Conservation (phyloP, 305 asterid genomes). For the Andrographis paniculata region DNA sequence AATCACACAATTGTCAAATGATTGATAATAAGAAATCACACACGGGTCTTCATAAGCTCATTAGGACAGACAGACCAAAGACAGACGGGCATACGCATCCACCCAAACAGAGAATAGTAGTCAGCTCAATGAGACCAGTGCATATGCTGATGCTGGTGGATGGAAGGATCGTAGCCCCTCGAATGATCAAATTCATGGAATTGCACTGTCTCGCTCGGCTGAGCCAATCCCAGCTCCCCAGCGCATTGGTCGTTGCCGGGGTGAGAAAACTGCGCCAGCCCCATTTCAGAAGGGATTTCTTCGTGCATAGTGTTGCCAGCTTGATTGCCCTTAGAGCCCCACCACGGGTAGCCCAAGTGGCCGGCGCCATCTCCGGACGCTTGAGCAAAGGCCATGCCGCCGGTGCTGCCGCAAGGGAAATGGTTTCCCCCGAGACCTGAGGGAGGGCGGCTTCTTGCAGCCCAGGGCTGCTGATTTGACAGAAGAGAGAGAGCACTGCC, state of each 20-base stretch:
- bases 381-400: conserved; percentile 19
- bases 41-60: too few species aligned
- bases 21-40: too few species aligned
- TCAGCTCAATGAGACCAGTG: conserved; percentile 60
- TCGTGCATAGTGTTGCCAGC: conserved; percentile 28
- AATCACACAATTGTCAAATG: background rate
- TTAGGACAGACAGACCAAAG: too few species aligned
- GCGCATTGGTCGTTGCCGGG: conserved; percentile 27
- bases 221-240: conserved; percentile 51
- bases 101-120: background rate
- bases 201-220: conserved; percentile 38
- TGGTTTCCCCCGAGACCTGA: conserved; percentile 39
- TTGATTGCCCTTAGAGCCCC: conserved; percentile 43
- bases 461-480: conserved; percentile 88
- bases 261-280: conserved; percentile 40
- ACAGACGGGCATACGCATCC: conserved; percentile 1
- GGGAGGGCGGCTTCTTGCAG: conserved; percentile 42
- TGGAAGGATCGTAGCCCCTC: conserved; percentile 52
- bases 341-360: conserved; percentile 34
- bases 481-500: conserved; percentile 97
- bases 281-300: conserved; percentile 48
- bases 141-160: conserved; percentile 56
- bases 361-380: conserved; percentile 24
- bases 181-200: conserved; percentile 46
- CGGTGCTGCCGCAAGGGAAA: conserved; percentile 24